These are phyloP conservation scores for Trypanosoma cruzi DNA, from an alignment of 208 protist genomes.

Conservation along the genomic window DNA sequence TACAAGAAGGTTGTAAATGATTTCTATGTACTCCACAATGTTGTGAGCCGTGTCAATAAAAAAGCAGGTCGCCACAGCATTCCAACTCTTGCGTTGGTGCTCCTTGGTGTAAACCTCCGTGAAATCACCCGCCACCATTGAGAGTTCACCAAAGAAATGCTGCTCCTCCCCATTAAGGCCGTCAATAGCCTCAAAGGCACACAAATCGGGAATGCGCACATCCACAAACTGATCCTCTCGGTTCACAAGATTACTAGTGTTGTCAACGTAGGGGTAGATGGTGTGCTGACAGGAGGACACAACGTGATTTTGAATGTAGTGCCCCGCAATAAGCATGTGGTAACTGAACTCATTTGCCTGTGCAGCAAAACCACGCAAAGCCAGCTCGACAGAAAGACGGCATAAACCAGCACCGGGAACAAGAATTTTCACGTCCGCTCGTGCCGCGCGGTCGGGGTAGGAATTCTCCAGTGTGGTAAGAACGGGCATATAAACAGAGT, in stretches of 20 bases:
- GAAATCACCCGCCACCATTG: conserved; percentile 98
- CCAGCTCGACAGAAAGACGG: conserved; percentile 95
- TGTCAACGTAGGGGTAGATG: conserved; percentile 94
- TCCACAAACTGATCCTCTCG: conserved; percentile 89
- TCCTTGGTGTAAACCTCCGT: conserved; percentile 95
- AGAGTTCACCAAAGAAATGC: conserved; percentile 85
- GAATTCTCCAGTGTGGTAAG: conserved; percentile 75
- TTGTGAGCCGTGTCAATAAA: conserved; percentile 98
- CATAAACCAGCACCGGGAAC: conserved; percentile 93
- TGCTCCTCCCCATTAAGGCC: conserved; percentile 46
- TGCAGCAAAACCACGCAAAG: conserved; percentile 87
- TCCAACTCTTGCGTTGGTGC: conserved; percentile 83
- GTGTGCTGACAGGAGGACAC: conserved; percentile 74
- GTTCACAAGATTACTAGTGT: conserved; percentile 91
- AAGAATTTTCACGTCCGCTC: conserved; percentile 72
- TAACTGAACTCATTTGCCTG: conserved; percentile 98
- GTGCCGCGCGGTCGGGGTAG: conserved; percentile 64
- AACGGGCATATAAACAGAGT: conserved; percentile 90
- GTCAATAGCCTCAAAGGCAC: conserved; percentile 80
- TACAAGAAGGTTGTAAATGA: conserved; percentile 90
- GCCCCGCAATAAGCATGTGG: conserved; percentile 97
- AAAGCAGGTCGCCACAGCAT: conserved; percentile 95
- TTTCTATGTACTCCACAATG: conserved; percentile 95
- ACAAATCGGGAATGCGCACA: conserved; percentile 92
- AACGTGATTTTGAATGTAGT: conserved; percentile 96